Evolutionary conservation across 129 eudicot species (phyloP), one percentile per base, ranked within the genome.

Genomic region (Cynara cardunculus): DNA sequence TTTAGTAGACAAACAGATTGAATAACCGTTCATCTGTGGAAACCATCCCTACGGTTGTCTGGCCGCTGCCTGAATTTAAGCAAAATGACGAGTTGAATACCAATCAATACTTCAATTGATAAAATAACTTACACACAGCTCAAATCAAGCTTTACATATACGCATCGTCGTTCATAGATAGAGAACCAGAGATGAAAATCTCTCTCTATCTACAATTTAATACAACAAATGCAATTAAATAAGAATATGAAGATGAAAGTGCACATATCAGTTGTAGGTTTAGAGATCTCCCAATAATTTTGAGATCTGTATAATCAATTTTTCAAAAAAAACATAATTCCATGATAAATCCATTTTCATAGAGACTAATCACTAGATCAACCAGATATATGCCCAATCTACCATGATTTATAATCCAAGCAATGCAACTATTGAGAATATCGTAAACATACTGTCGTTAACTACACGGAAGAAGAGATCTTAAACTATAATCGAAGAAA

Each of bases 31-130:
- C 65, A 56, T 56, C 65, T 56, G 65, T 56, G 65, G 65, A 56
- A n/a, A n/a, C 85, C 72, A 82, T 82, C 85, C 0, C 85, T 82
- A 82, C 85, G 81, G 85, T 82, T 82, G 81, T 82, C 85, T 76
- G 85, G 85, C 77, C 73, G 85, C 72, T 76, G 72, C 85, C 77
- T 34, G 16, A 69, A 32, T 12, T 53, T 18, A 30, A 25, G 1
- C 70, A 44, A 22, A 30, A 68, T 31, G 22, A 39, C 0, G 41
- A 68, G 26, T 39, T 41, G 5, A 41, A 39, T 3, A 25, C 2
- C 73, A 62, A 7, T 62, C 7, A 8, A 76, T 22, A 3, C 4
- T n/a, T 69, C 74, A 18, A 71, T 2, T 31, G 49, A 32, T 71
- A 8, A n/a, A 32, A 35, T 9, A 35, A 22, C 25, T 62, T 11